Conservation (phyloP, 2,329 filamentous ascomycete genomes). For the Trichoderma sp. region DNA sequence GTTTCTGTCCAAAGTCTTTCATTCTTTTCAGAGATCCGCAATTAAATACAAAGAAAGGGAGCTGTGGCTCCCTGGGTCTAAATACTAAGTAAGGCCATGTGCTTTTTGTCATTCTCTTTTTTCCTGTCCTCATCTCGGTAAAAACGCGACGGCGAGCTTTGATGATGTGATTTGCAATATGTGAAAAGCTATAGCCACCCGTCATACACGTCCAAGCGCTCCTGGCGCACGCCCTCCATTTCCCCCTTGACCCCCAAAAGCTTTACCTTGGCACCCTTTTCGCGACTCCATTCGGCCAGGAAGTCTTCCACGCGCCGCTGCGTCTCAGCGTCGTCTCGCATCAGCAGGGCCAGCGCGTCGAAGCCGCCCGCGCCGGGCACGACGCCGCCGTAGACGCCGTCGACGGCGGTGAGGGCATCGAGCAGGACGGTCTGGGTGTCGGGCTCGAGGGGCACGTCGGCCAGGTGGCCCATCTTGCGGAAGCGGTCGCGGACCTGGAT, state of each 20-base stretch:
- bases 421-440: constrained; percentile 80
- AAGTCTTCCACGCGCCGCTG: constrained; percentile 63
- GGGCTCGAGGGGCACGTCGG: constrained; percentile 87
- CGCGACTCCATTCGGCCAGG: constrained; percentile 65
- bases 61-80: neutral
- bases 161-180: neutral
- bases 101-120: neutral
- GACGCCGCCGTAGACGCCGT: constrained; percentile 86
- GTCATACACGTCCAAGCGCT: constrained; percentile 50
- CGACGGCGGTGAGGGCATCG: constrained; percentile 71
- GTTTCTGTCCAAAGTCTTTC: neutral
- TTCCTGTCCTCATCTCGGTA: neutral
- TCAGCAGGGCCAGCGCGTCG: constrained; percentile 82
- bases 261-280: constrained; percentile 65
- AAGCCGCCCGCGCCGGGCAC: constrained; percentile 94
- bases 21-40: neutral
- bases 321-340: constrained; percentile 72
- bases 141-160: neutral
- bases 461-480: constrained; percentile 72
- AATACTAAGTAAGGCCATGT: neutral
- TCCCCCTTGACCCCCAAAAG: constrained; percentile 73
- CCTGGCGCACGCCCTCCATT: constrained; percentile 65
- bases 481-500: constrained; percentile 64
- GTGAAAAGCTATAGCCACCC: constrained; percentile 46
- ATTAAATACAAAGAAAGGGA: neutral